Evolutionary conservation across 768 basidiomycete genomes (phyloP), one percentile per base, ranked within the genome.

Genomic region (Tricholoma flavovirens): DNA sequence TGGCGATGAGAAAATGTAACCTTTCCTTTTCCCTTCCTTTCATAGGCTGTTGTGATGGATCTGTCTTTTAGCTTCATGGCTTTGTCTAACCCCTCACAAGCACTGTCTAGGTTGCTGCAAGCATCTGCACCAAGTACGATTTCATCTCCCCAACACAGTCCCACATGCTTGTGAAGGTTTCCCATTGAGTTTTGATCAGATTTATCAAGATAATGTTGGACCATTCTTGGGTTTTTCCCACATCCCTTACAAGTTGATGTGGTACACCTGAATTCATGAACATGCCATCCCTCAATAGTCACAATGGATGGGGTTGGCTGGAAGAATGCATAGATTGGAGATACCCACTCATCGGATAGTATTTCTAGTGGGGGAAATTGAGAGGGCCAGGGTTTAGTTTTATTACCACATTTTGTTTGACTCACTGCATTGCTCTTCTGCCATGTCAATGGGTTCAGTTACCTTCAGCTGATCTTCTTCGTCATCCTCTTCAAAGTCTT

Each of bases 81-180:
- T 15, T 45, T 56, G 32, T 32, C 51, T 32, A 57, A 42, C 19
- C 38, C 56, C 6, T 38, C 17, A 7, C 59, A 46, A 33, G 54
- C 60, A 19, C 52, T 55, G 24, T 56, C 49, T 17, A 53, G 42
- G 49, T 53, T 36, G 40, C 38, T 51, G 14, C 56, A 52, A 21
- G 53, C 52, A 10, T 60, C 56, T 14, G 58, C 66, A 2, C 59
- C 56, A 19, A 57, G 43, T 4, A 69, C 43, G 5, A 59, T 59
- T 1, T 63, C 66, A 14, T 55, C 40, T 0, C 73, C 69, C 67
- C 66, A 74, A 55, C 74, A 76, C 3, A 22, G 22, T 19, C 56
- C 56, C 0, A 58, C 71, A 57, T 76, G 67, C 51, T 61, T 63
- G 0, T 22, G 19, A 43, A 71, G 57, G 57, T 71, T 71, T 1